Percentiles rank a stretch among this genome's conserved stretches.
phyloP scores from a whole-genome alignment of 208 protist genomes.

The Crithidia thermophila region DNA sequence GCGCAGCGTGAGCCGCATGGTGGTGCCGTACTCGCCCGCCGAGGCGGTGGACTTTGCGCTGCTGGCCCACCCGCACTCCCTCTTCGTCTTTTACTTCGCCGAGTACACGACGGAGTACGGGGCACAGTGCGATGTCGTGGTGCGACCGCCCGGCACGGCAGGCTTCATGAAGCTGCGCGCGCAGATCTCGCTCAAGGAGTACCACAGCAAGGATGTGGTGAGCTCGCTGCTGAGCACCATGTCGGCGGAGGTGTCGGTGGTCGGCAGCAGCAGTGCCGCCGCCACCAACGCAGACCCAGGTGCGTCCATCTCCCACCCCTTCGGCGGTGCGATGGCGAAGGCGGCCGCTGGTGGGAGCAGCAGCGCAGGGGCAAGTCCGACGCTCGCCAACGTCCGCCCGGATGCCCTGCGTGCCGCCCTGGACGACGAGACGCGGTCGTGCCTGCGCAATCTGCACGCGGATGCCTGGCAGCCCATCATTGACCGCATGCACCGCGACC shows the following conservation, averaged over 20 bases:
- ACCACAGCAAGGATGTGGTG: constrained; percentile 42
- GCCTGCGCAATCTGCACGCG: constrained; percentile 70
- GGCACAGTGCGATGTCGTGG: constrained; percentile 64
- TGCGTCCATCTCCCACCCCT: constrained; percentile 15
- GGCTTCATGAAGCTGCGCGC: constrained; percentile 65
- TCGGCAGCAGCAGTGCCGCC: neutral
- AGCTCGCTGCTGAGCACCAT: constrained; percentile 15
- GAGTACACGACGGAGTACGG: constrained; percentile 79
- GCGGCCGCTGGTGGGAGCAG: constrained; percentile 8
- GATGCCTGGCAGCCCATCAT: constrained; percentile 80
- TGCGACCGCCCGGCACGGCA: constrained; percentile 58
- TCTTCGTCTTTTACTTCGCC: constrained; percentile 91
- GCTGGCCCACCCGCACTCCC: constrained; percentile 61
- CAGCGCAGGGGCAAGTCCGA: neutral
- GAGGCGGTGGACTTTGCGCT: constrained; percentile 84
- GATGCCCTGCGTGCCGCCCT: constrained; percentile 24
- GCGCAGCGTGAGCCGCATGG: constrained; percentile 31
- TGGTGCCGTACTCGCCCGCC: constrained; percentile 71
- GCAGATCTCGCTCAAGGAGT: constrained; percentile 66
- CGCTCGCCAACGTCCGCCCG: constrained; percentile 9
- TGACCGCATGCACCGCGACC: constrained; percentile 42
- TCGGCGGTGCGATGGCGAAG: constrained; percentile 22
- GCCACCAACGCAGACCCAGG: constrained; percentile 5
- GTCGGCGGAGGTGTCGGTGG: constrained; percentile 18
- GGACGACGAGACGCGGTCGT: constrained; percentile 36